A percentile compares a stretch with the other conserved stretches of the same genome.
phyloP scores from a whole-genome alignment of 2,329 filamentous ascomycete genomes.

The Drechslerella dactyloides region DNA sequence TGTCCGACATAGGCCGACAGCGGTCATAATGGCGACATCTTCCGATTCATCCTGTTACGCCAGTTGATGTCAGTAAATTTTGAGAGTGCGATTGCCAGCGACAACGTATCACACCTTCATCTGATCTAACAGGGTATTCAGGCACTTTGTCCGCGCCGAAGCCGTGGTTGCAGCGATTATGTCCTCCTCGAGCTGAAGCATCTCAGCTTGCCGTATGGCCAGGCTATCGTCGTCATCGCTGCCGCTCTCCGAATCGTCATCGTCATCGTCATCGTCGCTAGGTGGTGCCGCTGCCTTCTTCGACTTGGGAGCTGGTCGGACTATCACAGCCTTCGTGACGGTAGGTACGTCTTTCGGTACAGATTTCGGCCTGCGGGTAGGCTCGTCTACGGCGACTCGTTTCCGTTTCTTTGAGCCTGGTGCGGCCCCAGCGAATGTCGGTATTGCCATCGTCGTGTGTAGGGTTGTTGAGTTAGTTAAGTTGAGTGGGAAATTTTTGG shows the following conservation, averaged over 20 bases:
- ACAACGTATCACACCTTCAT: conserved; percentile 58
- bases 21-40: conserved; percentile 70
- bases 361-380: conserved; percentile 21
- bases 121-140: conserved; percentile 66
- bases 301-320: conserved; percentile 33
- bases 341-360: conserved; percentile 33
- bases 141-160: conserved; percentile 75
- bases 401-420: conserved; percentile 47
- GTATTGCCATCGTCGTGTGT: conserved; percentile 43
- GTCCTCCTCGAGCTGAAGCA: conserved; percentile 77
- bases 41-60: conserved; percentile 60
- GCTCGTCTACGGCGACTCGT: conserved; percentile 36
- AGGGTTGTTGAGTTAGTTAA: background rate
- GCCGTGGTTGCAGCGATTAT: conserved; percentile 90
- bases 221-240: conserved; percentile 33
- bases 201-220: conserved; percentile 63
- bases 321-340: conserved; percentile 43
- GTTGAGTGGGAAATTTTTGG: conserved; percentile 34
- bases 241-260: conserved; percentile 27
- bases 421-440: conserved; percentile 21
- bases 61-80: conserved; percentile 1
- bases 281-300: conserved; percentile 15
- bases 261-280: conserved; percentile 34
- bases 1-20: conserved; percentile 81
- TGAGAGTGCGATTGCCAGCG: background rate